Conservation (phyloP, 2,329 filamentous ascomycete genomes). For the Verticillium tricorpus region DNA sequence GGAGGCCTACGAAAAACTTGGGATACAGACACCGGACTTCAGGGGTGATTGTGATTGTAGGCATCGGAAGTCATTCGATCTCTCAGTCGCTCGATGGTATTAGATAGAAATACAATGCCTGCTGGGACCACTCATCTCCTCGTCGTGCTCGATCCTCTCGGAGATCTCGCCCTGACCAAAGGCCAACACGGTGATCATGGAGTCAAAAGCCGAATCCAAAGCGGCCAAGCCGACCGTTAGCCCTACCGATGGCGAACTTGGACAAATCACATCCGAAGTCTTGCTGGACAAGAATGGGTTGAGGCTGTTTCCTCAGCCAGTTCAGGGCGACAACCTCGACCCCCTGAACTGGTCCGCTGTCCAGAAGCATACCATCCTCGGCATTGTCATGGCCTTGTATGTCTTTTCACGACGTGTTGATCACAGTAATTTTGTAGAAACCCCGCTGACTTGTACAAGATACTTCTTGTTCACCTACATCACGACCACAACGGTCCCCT, state of each 20-base stretch:
- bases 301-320: constrained; percentile 30
- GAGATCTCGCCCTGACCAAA: not conserved
- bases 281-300: constrained; percentile 18
- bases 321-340: constrained; percentile 38
- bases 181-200: not conserved
- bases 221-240: not conserved
- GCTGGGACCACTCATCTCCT: not conserved
- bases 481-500: constrained; percentile 51
- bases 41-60: not conserved
- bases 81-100: not conserved
- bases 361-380: constrained; percentile 43
- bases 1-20: no score
- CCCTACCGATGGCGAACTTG: not conserved
- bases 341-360: constrained; percentile 48
- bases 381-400: constrained; percentile 49
- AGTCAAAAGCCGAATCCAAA: not conserved
- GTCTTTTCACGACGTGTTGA: constrained; percentile 9
- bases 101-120: not conserved
- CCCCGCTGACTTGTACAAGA: constrained; percentile 19
- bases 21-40: not conserved
- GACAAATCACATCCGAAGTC: constrained; percentile 5
- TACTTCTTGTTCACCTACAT: constrained; percentile 57
- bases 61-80: not conserved
- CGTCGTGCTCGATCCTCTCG: not conserved
- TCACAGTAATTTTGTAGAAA: not conserved